Evolutionary conservation across 148 eudicot genomes (phyloP).

Genomic region (Linanthus parryae): DNA sequence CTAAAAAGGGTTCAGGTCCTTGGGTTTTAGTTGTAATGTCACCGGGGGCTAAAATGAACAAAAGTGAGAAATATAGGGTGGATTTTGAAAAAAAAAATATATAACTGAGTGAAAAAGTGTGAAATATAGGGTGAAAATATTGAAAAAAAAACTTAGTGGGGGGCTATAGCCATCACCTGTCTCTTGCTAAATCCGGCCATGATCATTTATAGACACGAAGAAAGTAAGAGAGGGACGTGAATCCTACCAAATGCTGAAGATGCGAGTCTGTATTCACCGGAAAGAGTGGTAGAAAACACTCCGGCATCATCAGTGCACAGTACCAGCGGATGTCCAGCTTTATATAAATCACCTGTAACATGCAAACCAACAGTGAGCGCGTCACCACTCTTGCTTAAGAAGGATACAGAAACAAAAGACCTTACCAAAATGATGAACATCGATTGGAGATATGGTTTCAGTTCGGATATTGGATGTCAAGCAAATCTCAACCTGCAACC

Average conservation of each 20-base stretch:
- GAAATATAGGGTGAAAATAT: background rate
- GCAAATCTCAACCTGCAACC: constrained; percentile 90
- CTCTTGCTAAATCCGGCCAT: no score
- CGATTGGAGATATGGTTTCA: constrained; percentile 63
- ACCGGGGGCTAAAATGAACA: no score
- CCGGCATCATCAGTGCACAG: constrained; percentile 92
- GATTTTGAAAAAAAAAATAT: no score
- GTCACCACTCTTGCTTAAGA: background rate
- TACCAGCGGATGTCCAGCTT: constrained; percentile 58
- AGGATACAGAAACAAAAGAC: constrained; percentile 4
- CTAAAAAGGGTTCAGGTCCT: no score
- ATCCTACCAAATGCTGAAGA: constrained; percentile 72
- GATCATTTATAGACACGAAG: no score
- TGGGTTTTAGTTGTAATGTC: no score
- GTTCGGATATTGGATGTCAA: constrained; percentile 93
- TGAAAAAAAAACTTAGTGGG: background rate
- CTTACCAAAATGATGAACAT: constrained; percentile 94
- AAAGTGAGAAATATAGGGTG: no score
- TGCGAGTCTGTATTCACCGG: constrained; percentile 68
- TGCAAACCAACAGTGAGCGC: background rate
- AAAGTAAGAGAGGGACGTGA: constrained; percentile 1
- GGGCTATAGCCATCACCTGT: no score
- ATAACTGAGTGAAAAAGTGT: no score
- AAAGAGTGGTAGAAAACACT: constrained; percentile 79
- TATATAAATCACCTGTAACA: constrained; percentile 61